Conservation (phyloP, 345 rosid genomes). For the Euphorbia pulcherrima region DNA sequence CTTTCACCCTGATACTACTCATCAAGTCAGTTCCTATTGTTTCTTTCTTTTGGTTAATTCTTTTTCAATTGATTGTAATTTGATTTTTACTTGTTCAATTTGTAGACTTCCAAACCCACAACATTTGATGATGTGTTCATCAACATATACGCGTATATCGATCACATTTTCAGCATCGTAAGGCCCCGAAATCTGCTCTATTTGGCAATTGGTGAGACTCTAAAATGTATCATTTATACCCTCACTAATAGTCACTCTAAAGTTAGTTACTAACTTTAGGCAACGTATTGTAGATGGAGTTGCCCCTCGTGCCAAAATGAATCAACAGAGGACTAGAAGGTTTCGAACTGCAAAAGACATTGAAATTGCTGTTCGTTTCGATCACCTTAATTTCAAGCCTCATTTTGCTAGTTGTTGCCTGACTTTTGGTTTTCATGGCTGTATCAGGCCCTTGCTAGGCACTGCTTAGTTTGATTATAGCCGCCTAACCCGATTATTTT, state of each 20-base stretch:
- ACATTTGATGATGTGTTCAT: constrained; percentile 24
- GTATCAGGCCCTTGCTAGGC: too few species aligned
- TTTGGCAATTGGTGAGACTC: constrained; percentile 27
- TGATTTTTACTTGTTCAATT: neutral
- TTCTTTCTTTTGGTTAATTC: neutral
- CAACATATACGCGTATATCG: constrained; percentile 20
- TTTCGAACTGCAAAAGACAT: constrained; percentile 96
- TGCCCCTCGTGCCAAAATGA: constrained; percentile 98
- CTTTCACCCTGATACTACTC: constrained; percentile 30
- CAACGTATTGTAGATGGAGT: constrained; percentile 61
- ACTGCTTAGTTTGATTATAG: too few species aligned
- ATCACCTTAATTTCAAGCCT: too few species aligned
- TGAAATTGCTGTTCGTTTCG: constrained; percentile 61
- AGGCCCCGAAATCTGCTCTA: constrained; percentile 27
- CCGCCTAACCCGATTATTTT: too few species aligned
- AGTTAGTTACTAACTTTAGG: neutral
- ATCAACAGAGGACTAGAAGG: constrained; percentile 90
- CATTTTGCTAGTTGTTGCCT: too few species aligned
- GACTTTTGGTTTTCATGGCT: too few species aligned
- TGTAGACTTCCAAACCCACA: constrained; percentile 25
- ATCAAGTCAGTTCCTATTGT: neutral
- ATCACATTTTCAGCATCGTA: constrained; percentile 22
- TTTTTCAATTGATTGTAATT: too few species aligned
- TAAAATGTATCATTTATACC: too few species aligned
- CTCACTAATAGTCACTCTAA: neutral